These are phyloP conservation scores for Kurtzmaniella cleridarum DNA, from an alignment of 805 yeast species.

Conservation along the genomic window DNA sequence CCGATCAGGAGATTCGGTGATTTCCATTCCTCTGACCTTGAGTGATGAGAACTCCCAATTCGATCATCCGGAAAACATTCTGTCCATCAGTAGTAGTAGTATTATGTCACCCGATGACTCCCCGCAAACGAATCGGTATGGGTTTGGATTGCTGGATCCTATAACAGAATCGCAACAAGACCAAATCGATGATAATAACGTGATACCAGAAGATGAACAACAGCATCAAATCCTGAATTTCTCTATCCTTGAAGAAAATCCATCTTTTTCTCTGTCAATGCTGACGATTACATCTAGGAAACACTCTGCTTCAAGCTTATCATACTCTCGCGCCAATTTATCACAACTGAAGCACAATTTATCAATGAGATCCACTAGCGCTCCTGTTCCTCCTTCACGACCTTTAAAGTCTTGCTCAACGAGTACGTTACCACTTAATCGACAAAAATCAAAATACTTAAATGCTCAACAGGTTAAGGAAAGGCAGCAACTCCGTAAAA, in stretches of 20 bases:
- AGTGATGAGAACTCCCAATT: conserved; percentile 35
- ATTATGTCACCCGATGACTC: conserved; percentile 15
- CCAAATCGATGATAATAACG: conserved; percentile 4
- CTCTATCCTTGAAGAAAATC: conserved; percentile 1
- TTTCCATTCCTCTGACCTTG: conserved; percentile 24
- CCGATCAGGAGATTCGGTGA: conserved; percentile 26
- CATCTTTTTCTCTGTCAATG: background rate
- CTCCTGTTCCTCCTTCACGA: background rate
- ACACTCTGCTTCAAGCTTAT: conserved; percentile 1
- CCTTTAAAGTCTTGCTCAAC: background rate
- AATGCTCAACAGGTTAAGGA: conserved; percentile 34
- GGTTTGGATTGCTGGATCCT: conserved; percentile 3
- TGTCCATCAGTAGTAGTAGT: conserved; percentile 29
- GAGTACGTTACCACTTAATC: background rate
- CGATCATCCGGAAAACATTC: conserved; percentile 30
- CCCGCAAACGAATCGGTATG: conserved; percentile 9
- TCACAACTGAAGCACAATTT: conserved; percentile 3
- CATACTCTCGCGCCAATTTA: background rate
- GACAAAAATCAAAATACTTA: conserved; percentile 31
- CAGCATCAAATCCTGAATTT: background rate
- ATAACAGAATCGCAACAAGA: conserved; percentile 1
- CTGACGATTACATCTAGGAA: conserved; percentile 2
- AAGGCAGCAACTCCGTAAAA: conserved; percentile 31
- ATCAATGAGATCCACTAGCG: conserved; percentile 2
- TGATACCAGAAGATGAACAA: background rate